Percentiles rank a stretch among this genome's conserved stretches.
Evolutionary conservation across 1,139 yeast species (phyloP).

Genomic region (Yarrowia galli): DNA sequence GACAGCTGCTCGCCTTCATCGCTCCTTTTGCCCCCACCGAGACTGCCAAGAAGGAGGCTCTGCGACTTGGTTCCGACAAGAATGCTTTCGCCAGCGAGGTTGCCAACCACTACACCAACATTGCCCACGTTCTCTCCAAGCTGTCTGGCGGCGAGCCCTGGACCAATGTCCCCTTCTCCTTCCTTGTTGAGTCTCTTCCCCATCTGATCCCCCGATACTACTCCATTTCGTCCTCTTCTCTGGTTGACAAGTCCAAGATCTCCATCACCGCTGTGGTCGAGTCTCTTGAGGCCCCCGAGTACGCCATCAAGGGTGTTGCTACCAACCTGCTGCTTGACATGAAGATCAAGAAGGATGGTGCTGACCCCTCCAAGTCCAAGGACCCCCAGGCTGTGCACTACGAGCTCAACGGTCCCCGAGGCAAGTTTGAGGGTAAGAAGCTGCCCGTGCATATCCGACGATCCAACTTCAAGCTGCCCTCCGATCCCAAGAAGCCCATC

Average conservation of each 20-base stretch:
- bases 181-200: constrained; percentile 79
- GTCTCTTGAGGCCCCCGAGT: constrained; percentile 56
- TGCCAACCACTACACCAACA: constrained; percentile 65
- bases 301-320: constrained; percentile 80
- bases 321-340: constrained; percentile 85
- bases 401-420: constrained; percentile 83
- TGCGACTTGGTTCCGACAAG: constrained; percentile 71
- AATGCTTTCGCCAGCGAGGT: constrained; percentile 69
- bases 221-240: constrained; percentile 91
- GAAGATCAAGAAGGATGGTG: constrained; percentile 66
- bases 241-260: constrained; percentile 74
- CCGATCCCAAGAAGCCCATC: constrained; percentile 81
- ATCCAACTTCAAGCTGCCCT: constrained; percentile 93
- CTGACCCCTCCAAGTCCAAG: constrained; percentile 47
- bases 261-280: constrained; percentile 91
- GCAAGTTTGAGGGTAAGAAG: constrained; percentile 60
- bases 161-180: constrained; percentile 81
- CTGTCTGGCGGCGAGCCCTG: constrained; percentile 72
- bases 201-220: constrained; percentile 94
- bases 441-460: constrained; percentile 93
- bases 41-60: constrained; percentile 60
- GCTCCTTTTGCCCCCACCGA: constrained; percentile 82
- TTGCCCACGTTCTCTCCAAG: constrained; percentile 74
- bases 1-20: constrained; percentile 81
- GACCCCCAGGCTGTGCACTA: constrained; percentile 60